Percentiles rank a stretch among this genome's conserved stretches.
Evolutionary conservation across 148 eudicot species (phyloP).

Genomic region (Heliamphora exappendiculata): DNA sequence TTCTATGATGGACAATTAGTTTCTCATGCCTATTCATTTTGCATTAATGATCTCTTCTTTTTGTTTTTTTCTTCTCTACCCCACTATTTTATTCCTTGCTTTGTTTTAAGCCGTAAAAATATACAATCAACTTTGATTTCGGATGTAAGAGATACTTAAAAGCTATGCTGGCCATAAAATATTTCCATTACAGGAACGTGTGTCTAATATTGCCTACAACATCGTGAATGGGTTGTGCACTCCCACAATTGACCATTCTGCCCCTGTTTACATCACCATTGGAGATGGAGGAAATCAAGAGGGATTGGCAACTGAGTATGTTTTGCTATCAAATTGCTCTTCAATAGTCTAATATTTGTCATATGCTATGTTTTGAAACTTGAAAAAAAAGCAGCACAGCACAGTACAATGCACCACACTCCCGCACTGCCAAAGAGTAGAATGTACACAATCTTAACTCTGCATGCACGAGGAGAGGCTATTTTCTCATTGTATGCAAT

Average conservation of each 20-base stretch:
- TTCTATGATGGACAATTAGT: too few relatives aligned
- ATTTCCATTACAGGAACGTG: conserved; percentile 47
- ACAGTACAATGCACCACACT: too few relatives aligned
- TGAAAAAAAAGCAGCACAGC: too few relatives aligned
- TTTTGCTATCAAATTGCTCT: neutral
- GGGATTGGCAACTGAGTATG: conserved; percentile 68
- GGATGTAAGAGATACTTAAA: neutral
- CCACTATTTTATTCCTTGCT: neutral
- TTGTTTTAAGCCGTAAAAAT: neutral
- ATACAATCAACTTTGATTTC: neutral
- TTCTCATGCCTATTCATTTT: too few relatives aligned
- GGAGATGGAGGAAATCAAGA: conserved; percentile 91
- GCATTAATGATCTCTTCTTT: neutral
- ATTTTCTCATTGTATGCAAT: too few relatives aligned
- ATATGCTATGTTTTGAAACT: neutral
- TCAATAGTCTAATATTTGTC: neutral
- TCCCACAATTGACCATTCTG: conserved; percentile 53
- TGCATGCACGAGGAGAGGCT: too few relatives aligned
- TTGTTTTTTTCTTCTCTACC: neutral
- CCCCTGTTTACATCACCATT: conserved; percentile 79
- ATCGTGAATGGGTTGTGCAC: conserved; percentile 50
- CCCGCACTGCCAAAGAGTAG: too few relatives aligned
- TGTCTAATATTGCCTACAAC: conserved; percentile 73
- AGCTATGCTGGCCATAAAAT: neutral
- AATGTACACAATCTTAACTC: too few relatives aligned